Evolutionary conservation across 495 filamentous ascomycete species (phyloP), one percentile per base, ranked within the genome.

Genomic region (Astrocystis sublimbata): DNA sequence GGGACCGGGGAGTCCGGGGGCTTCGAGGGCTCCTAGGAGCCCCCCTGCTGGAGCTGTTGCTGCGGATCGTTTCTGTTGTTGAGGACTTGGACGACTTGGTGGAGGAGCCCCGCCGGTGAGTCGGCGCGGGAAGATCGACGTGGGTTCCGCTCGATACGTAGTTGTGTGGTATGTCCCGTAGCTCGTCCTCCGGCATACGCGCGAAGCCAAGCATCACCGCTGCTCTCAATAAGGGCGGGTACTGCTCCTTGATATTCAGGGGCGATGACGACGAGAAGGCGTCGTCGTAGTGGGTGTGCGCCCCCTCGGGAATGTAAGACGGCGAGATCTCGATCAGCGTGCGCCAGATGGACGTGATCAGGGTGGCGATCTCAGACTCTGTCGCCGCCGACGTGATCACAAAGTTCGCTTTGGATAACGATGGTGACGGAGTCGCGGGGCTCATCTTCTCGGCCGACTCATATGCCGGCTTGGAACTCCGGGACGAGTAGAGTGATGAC

Each of bases 401-500:
- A 47, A 71, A 79, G 55, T 80, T 76, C n/a, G 74, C 76, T 31
- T 75, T 75, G 5, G 74, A 69, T 36, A 77, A 74, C 0, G 73
- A 67, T 26, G 73, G 66, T 26, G 68, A 66, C 6, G 60, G 63
- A 6, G 49, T 6, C n/a, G n/a, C n/a, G n/a, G 19, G 13, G 26
- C 23, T 8, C 7, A 1, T 36, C 17, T 17, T 43, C 24, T 66
- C 45, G 28, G 26, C 23, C 26, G 10, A 56, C 6, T 42, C 58
- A 10, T 49, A 40, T 33, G 38, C 33, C 12, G 47, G 53, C 47
- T 28, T 69, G 36, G 50, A 19, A 13, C 62, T 45, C 4, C 60
- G 41, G 1, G 69, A 55, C 5, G 68, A 38, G 5, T 59, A 41
- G 9, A 63, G 64, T 4, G 66, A 61, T 28, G 64, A 53, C 35